Conservation (phyloP, 306 rosid species). For the Luffa acutangula region DNA sequence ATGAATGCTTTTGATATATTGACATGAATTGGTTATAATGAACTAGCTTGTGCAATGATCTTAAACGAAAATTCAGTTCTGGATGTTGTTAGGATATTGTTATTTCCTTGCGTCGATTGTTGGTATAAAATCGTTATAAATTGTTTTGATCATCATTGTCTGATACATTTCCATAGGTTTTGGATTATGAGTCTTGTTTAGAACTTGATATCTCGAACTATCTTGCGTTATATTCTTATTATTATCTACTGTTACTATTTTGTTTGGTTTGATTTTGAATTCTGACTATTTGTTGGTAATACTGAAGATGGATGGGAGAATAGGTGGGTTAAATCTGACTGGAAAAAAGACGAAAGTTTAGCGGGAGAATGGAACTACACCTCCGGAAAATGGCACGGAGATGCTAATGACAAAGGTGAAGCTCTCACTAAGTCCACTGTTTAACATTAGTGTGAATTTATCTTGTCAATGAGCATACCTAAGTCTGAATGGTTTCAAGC, state of each 20-base stretch:
- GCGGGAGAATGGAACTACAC: slow-evolving; percentile 98
- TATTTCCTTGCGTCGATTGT: background rate
- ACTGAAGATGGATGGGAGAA: slow-evolving; percentile 82
- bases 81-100: background rate
- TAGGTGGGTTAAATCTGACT: slow-evolving; percentile 87
- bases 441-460: background rate
- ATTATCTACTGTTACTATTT: background rate
- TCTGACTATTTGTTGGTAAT: slow-evolving; percentile 17
- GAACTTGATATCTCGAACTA: background rate
- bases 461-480: background rate
- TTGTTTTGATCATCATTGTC: background rate
- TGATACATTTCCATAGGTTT: background rate
- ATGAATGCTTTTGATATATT: background rate
- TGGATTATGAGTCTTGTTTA: background rate
- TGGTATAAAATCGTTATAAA: background rate
- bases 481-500: background rate
- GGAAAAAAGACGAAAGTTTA: slow-evolving; percentile 77
- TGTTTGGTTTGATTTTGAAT: background rate
- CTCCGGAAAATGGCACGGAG: slow-evolving; percentile 91
- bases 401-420: slow-evolving; percentile 71
- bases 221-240: background rate
- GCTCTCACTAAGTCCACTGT: background rate
- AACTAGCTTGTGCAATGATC: no score
- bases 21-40: background rate
- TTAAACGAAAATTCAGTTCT: background rate